Base-by-base conservation (phyloP, 2,329 filamentous ascomycete species). In the Fusarium ambrosium region DNA sequence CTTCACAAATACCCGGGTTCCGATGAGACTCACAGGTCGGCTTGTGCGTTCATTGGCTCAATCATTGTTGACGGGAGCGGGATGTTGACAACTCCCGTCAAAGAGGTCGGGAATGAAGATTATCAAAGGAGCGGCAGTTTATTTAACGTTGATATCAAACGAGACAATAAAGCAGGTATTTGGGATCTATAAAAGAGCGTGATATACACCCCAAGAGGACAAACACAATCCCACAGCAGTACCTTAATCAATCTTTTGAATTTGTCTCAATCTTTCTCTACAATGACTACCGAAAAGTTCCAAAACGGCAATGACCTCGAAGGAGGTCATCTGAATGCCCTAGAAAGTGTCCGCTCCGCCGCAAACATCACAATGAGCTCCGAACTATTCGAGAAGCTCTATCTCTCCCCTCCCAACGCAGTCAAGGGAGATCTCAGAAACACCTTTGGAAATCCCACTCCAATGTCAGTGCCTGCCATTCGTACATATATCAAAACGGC, bases 331-430 rank as follows among this genome's bases (percentile, higher is more conserved):
- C 9, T 37, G 4, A 51, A 68, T 9, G 65, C 60, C 20, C 29
- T 68, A 3, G 22, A 68, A 24, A 36, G 37, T 6, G 51, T 80
- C 20, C 73, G 79, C 36, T 77, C 79, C 8, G 79, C 79, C 5
- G 59, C 66, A 16, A 80, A 86, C 84, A 73, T 66, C 80, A 84
- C 65, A 27, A 89, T 91, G 73, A 87, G 88, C 1, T 86, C 89
- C 1, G 89, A 91, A 78, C 81, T 89, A 0, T 91, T 91, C 64
- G 89, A 91, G 82, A 91, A 91, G 82, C 82, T 91, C 10, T 91
- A 90, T 77, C 83, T 92, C 6, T 86, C 85, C 1, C 89, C 89
- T 1, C 85, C 86, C 69, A 88, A 85, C 68, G 78, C 80, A 0
- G 86, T 88, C 32, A 86, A 86, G 65, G 88, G 88, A 11, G 85